Evolutionary conservation across 495 filamentous ascomycete genomes (phyloP).

Genomic region (Cladorrhinum samala): DNA sequence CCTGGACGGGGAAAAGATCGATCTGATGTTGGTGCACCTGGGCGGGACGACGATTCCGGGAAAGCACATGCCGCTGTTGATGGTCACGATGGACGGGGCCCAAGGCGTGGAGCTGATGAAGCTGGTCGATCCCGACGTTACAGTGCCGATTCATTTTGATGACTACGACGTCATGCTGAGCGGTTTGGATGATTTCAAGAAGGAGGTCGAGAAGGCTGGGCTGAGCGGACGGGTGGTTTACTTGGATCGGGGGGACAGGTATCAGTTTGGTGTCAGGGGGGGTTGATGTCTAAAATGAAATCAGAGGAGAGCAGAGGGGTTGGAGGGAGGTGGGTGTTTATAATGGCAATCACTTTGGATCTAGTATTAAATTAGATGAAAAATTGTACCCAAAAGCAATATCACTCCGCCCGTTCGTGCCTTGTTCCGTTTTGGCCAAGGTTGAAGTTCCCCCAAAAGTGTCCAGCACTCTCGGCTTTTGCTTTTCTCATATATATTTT

Average conservation of each 20-base stretch:
- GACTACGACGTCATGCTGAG: constrained; percentile 61
- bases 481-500: not conserved
- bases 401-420: too few relatives aligned
- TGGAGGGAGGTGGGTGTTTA: not conserved
- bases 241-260: constrained; percentile 56
- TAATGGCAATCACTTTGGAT: too few relatives aligned
- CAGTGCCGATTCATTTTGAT: constrained; percentile 65
- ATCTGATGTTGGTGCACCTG: constrained; percentile 64
- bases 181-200: constrained; percentile 55
- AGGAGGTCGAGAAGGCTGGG: constrained; percentile 47
- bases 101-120: constrained; percentile 57
- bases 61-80: constrained; percentile 50
- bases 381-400: too few relatives aligned
- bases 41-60: constrained; percentile 62
- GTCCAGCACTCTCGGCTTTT: not conserved
- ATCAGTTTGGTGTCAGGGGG: constrained; percentile 44
- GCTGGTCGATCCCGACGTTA: constrained; percentile 56
- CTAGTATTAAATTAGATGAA: too few relatives aligned
- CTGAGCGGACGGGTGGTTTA: constrained; percentile 51
- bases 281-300: not conserved
- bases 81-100: constrained; percentile 69
- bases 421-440: too few relatives aligned
- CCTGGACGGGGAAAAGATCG: constrained; percentile 44
- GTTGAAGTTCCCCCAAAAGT: too few relatives aligned
- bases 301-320: not conserved